These are phyloP conservation scores for Furcasterigmium sp. DNA, from an alignment of 2,329 filamentous ascomycete species.

Conservation along the genomic window DNA sequence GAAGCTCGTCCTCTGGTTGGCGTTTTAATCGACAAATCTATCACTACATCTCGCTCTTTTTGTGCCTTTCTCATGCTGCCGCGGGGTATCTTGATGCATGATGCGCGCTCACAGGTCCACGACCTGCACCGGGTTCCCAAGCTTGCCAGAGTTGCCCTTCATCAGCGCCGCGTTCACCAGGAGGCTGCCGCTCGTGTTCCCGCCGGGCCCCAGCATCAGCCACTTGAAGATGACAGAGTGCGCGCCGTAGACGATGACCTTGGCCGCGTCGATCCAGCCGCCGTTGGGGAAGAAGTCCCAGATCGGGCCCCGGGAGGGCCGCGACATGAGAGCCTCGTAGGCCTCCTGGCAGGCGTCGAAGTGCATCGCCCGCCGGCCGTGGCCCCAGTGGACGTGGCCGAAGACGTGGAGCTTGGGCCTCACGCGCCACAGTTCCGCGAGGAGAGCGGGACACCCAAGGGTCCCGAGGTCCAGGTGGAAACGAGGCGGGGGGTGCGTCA, in stretches of 20 bases:
- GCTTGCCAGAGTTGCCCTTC: constrained; percentile 44
- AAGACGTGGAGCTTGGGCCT: constrained; percentile 75
- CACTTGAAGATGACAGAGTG: constrained; percentile 49
- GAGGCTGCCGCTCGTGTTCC: constrained; percentile 38
- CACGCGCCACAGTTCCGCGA: constrained; percentile 69
- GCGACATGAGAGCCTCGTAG: constrained; percentile 61
- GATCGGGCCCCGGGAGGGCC: constrained; percentile 34
- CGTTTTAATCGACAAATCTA: too few species aligned
- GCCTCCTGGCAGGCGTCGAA: constrained; percentile 70
- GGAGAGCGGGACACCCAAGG: constrained; percentile 65
- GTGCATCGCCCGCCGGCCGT: constrained; percentile 63
- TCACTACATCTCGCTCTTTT: too few species aligned
- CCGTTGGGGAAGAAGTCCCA: constrained; percentile 39
- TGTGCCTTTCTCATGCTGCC: too few species aligned
- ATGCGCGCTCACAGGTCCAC: constrained; percentile 31
- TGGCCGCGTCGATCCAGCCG: constrained; percentile 40
- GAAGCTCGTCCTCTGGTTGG: too few species aligned
- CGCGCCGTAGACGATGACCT: constrained; percentile 38
- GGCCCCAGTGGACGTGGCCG: constrained; percentile 76
- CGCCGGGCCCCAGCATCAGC: constrained; percentile 48
- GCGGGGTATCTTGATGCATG: too few species aligned
- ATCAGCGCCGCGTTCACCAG: constrained; percentile 56
- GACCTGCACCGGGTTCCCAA: constrained; percentile 33
- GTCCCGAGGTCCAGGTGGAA: constrained; percentile 59
- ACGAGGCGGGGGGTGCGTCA: constrained; percentile 68